Percentiles rank a stretch among this genome's conserved stretches.
phyloP scores from a whole-genome alignment of 1,139 yeast genomes.

The Meyerozyma carpophila region DNA sequence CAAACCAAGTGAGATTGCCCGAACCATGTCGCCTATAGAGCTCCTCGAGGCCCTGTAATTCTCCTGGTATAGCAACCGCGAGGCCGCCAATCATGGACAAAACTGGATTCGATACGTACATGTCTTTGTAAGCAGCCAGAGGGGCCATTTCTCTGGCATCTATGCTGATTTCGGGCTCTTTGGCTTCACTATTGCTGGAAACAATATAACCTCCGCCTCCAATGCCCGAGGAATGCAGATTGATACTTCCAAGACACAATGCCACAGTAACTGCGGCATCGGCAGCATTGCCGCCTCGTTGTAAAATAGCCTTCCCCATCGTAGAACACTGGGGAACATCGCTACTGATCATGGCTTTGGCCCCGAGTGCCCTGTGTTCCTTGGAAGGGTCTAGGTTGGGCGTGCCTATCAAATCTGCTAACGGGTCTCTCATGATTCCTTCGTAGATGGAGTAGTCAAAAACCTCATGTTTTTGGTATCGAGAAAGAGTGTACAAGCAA shows the following conservation, averaged over 20 bases:
- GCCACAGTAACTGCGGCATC: constrained; percentile 92
- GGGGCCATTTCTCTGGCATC: constrained; percentile 95
- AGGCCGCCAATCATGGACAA: constrained; percentile 73
- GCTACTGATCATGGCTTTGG: constrained; percentile 66
- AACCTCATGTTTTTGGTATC: not conserved
- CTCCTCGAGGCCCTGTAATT: constrained; percentile 69
- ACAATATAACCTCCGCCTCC: constrained; percentile 90
- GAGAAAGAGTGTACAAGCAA: not conserved
- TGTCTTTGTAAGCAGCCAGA: constrained; percentile 47
- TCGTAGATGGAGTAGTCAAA: not conserved
- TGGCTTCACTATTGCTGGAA: constrained; percentile 30
- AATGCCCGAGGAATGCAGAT: constrained; percentile 81
- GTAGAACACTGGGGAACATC: constrained; percentile 71
- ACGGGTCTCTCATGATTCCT: constrained; percentile 15
- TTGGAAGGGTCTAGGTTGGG: constrained; percentile 31
- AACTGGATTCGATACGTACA: constrained; percentile 48
- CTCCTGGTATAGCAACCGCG: constrained; percentile 88
- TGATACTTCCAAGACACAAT: constrained; percentile 78
- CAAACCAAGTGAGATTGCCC: constrained; percentile 67
- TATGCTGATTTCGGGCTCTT: constrained; percentile 49
- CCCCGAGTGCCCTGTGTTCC: constrained; percentile 24
- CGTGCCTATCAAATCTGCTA: constrained; percentile 24
- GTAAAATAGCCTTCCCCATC: constrained; percentile 58
- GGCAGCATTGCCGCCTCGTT: constrained; percentile 73
- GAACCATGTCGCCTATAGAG: constrained; percentile 60